Evolutionary conservation across 208 protist species (phyloP).

Genomic region (Wallacemonas sp.): DNA sequence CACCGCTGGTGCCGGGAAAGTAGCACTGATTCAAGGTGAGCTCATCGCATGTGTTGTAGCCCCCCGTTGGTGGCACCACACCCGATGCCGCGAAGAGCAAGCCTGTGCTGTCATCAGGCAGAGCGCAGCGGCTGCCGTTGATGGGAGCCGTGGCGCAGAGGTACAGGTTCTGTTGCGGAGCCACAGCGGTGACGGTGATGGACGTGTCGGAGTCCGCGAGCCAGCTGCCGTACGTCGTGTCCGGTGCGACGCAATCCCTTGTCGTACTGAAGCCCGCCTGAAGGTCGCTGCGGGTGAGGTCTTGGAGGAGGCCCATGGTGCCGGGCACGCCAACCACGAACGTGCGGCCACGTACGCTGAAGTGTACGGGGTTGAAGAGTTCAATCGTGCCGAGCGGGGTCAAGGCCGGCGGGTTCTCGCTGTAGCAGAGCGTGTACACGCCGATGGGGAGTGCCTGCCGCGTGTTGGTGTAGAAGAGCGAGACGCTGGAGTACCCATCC

Average conservation of each 20-base stretch:
- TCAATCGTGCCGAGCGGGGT: conserved; percentile 33
- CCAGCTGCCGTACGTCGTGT: conserved; percentile 48
- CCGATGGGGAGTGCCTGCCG: conserved; percentile 32
- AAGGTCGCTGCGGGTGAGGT: conserved; percentile 34
- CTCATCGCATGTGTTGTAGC: conserved; percentile 32
- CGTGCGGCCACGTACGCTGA: conserved; percentile 39
- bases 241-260: conserved; percentile 28
- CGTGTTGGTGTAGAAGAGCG: conserved; percentile 23
- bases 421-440: conserved; percentile 58
- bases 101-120: conserved; percentile 23
- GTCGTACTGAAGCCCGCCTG: conserved; percentile 54
- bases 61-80: conserved; percentile 32
- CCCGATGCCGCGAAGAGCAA: conserved; percentile 27
- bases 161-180: conserved; percentile 28
- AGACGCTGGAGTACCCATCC: conserved; percentile 42
- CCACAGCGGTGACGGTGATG: conserved; percentile 40
- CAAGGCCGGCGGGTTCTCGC: conserved; percentile 10
- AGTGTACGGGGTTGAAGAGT: conserved; percentile 44
- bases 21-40: conserved; percentile 31
- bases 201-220: conserved; percentile 17
- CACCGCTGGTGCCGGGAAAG: conserved; percentile 24
- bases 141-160: conserved; percentile 51
- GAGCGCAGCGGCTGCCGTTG: conserved; percentile 41
- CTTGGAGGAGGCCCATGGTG: conserved; percentile 41
- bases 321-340: conserved; percentile 50